A percentile compares a stretch with the other conserved stretches of the same genome.
Evolutionary conservation across 2,329 filamentous ascomycete species (phyloP).

Genomic region (Fusarium brachygibbosum): DNA sequence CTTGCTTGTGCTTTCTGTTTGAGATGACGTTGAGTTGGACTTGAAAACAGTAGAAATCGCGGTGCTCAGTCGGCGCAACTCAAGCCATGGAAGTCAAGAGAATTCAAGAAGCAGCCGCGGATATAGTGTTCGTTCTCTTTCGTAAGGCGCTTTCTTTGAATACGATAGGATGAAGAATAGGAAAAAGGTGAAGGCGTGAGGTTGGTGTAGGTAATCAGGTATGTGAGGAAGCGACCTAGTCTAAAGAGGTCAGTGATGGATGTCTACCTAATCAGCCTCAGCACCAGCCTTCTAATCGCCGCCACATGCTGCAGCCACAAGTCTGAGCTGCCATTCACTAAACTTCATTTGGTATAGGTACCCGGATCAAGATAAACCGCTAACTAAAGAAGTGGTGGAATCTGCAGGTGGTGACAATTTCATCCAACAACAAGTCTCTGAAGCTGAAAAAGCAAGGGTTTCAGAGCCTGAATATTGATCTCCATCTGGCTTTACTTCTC

Average conservation of each 20-base stretch:
- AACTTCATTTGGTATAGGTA: conserved; percentile 18
- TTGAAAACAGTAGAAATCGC: conserved; percentile 30
- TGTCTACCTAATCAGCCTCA: conserved; percentile 22
- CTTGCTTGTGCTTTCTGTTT: conserved; percentile 33
- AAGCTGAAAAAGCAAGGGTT: neutral
- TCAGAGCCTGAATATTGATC: neutral
- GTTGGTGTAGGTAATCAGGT: conserved; percentile 38
- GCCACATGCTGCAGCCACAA: conserved; percentile 34
- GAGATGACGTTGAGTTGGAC: conserved; percentile 3
- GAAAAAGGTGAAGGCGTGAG: conserved; percentile 26
- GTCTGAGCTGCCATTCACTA: conserved; percentile 1
- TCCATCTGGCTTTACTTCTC: conserved; percentile 14
- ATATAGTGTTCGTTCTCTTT: conserved; percentile 25
- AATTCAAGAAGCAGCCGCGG: conserved; percentile 21
- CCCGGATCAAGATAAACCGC: neutral
- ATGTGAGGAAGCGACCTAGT: conserved; percentile 25
- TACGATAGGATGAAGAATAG: conserved; percentile 25
- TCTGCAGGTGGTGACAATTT: conserved; percentile 23
- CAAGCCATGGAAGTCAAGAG: conserved; percentile 10
- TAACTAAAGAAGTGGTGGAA: conserved; percentile 7
- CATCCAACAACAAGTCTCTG: conserved; percentile 1
- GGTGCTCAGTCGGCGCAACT: conserved; percentile 26
- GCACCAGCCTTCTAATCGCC: neutral
- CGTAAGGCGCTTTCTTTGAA: conserved; percentile 22
- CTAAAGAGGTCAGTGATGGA: conserved; percentile 39